A percentile compares a stretch with the other conserved stretches of the same genome.
phyloP scores from a whole-genome alignment of 73 alveolate genomes.

The Tetrahymena malaccensis region DNA sequence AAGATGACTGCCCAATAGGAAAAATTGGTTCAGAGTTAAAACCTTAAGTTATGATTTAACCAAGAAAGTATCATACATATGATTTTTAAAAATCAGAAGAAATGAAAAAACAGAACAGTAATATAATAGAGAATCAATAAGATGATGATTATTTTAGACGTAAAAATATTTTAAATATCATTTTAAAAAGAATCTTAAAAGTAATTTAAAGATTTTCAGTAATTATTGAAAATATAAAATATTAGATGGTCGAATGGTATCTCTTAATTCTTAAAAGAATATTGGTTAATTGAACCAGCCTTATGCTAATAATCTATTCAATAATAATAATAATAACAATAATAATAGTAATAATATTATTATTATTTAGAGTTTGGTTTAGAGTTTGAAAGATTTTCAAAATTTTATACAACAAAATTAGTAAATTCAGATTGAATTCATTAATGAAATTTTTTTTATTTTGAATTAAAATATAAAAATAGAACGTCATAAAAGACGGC shows the following conservation, averaged over 20 bases:
- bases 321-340: no score
- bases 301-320: not conserved
- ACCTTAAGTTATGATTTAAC: not conserved
- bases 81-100: not conserved
- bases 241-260: no score
- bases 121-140: not conserved
- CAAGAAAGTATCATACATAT: not conserved
- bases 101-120: not conserved
- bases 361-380: not conserved
- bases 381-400: not conserved
- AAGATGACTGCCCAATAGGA: not conserved
- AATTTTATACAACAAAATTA: no score
- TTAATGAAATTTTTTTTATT: no score
- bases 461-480: no score
- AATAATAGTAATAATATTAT: no score
- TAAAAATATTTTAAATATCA: not conserved
- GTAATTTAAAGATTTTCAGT: no score
- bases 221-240: no score
- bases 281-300: no score
- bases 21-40: not conserved
- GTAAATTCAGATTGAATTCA: not conserved
- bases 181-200: no score
- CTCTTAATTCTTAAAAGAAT: not conserved
- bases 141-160: not conserved
- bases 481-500: not conserved